Base-by-base conservation (phyloP, 2,329 filamentous ascomycete genomes). In the Trichoderma endophyticum region DNA sequence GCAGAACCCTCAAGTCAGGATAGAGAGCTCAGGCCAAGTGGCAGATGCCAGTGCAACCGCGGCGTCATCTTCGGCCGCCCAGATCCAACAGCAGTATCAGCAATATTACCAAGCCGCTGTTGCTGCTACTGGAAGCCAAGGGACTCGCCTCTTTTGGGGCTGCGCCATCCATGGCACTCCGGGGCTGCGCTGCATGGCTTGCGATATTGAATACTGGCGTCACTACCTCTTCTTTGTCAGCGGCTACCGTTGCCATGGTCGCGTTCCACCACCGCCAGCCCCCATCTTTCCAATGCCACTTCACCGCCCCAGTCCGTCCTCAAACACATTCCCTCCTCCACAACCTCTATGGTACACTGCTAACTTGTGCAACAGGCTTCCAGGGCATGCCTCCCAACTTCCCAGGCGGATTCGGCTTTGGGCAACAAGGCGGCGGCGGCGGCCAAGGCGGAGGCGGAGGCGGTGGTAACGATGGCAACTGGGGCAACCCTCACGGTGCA, bases 401-500 rank as follows among this genome's bases (percentile, higher is more conserved):
- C 82, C 93, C 92, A 78, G 89, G 91, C 48, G 89, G 86, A 72
- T 94, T 94, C 12, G 78, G 78, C 83, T 95, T 94, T 80, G 84
- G 85, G 62, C 83, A 80, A 72, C 86, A 87, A 74, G 80, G 81
- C 34, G 82, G 83, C 70, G 82, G 81, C 62, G 81, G 80, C 56
- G 81, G 81, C 63, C 34, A 26, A 21, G 66, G 67, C 6, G 51
- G 28, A 26, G 59, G 60, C 6, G 82, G 82, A 12, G 43, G 43
- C 14, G 59, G 60, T 14, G 82, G 82, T 54, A 84, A 81, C 62
- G 83, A 82, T 70, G 82, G 90, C 72, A 90, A 91, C 70, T 90
- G 89, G 81, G 93, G 92, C 85, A 95, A 95, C 77, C 93, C 93
- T 6, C 93, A 95, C 76, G 92, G 92, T 34, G 90, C 91, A 4